Percentiles rank a stretch among this genome's conserved stretches.
Conservation (phyloP, 352 stramenopile genomes). For the Phytopythium kandeliae region DNA sequence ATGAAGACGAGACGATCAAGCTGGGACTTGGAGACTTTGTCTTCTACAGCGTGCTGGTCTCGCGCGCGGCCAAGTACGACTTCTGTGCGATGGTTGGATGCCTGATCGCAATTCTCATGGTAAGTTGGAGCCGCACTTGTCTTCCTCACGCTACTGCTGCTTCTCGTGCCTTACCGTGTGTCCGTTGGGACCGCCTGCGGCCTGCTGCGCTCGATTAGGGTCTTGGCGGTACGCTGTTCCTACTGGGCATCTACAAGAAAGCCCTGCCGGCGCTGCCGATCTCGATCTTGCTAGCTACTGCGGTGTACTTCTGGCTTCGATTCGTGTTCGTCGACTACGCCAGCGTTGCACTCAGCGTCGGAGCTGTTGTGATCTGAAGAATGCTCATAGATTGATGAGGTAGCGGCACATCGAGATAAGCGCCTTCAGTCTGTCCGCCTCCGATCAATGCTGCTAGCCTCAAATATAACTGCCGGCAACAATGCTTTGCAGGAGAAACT, state of each 20-base stretch:
- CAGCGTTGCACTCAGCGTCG: slow-evolving; percentile 27
- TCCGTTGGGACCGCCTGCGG: not conserved
- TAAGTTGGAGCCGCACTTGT: slow-evolving; percentile 16
- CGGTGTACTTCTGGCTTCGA: slow-evolving; percentile 80
- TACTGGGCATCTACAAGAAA: slow-evolving; percentile 94
- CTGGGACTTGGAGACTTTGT: slow-evolving; percentile 98
- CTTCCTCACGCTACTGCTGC: not conserved
- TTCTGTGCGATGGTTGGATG: slow-evolving; percentile 94
- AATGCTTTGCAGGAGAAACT: slow-evolving; percentile 52
- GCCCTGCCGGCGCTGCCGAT: slow-evolving; percentile 97
- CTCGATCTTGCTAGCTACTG: slow-evolving; percentile 75
- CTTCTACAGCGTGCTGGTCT: slow-evolving; percentile 98
- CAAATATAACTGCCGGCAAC: slow-evolving; percentile 21
- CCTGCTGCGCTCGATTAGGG: slow-evolving; percentile 33
- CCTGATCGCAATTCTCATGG: slow-evolving; percentile 92
- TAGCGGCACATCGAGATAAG: not conserved
- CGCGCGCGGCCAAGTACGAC: slow-evolving; percentile 93
- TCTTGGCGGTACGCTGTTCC: slow-evolving; percentile 92
- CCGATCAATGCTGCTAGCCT: not conserved
- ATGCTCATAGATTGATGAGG: too few species aligned
- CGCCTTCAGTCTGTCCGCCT: not conserved
- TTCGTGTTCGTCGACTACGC: slow-evolving; percentile 66
- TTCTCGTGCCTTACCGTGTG: slow-evolving; percentile 11
- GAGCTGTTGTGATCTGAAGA: slow-evolving; percentile 13
- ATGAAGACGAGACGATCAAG: slow-evolving; percentile 87